Conservation (phyloP, 768 basidiomycete species). For the Cyathus striatus region DNA sequence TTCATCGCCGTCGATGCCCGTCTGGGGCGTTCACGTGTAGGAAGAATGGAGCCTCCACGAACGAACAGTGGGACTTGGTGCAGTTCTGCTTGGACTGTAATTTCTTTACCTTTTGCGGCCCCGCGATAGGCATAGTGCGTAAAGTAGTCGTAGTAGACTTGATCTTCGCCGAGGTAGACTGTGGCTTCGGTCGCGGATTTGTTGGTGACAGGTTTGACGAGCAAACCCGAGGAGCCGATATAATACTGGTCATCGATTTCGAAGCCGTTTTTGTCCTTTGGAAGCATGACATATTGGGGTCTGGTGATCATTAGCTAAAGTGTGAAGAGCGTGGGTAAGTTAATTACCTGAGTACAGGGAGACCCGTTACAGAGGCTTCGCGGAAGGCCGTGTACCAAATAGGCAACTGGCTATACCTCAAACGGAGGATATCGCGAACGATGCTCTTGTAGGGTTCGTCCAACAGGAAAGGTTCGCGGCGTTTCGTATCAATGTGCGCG, state of each 20-base stretch:
- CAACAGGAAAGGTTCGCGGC: slow-evolving; percentile 90
- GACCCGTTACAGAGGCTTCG: slow-evolving; percentile 75
- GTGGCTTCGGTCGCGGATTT: slow-evolving; percentile 64
- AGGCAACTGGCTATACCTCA: slow-evolving; percentile 84
- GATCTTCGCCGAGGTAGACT: slow-evolving; percentile 84
- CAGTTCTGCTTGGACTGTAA: slow-evolving; percentile 79
- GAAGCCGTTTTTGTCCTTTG: slow-evolving; percentile 82
- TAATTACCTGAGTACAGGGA: slow-evolving; percentile 76
- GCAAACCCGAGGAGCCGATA: slow-evolving; percentile 80
- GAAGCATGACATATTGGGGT: slow-evolving; percentile 95
- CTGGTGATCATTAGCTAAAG: slow-evolving; percentile 28
- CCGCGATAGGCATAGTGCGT: slow-evolving; percentile 64
- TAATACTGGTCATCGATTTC: slow-evolving; percentile 93
- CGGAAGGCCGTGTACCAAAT: slow-evolving; percentile 98
- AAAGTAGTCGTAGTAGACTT: slow-evolving; percentile 96
- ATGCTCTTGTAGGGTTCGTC: slow-evolving; percentile 88
- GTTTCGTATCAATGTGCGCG: slow-evolving; percentile 96
- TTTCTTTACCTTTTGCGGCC: slow-evolving; percentile 51
- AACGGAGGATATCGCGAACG: slow-evolving; percentile 68
- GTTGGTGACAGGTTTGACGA: slow-evolving; percentile 86
- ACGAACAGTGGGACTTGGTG: slow-evolving; percentile 80
- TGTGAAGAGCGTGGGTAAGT: too few species aligned
- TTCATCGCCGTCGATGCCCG: slow-evolving; percentile 86
- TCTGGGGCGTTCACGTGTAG: slow-evolving; percentile 84
- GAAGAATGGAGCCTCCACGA: slow-evolving; percentile 86